Conservation (phyloP, 306 rosid genomes). For the Bauhinia variegata region DNA sequence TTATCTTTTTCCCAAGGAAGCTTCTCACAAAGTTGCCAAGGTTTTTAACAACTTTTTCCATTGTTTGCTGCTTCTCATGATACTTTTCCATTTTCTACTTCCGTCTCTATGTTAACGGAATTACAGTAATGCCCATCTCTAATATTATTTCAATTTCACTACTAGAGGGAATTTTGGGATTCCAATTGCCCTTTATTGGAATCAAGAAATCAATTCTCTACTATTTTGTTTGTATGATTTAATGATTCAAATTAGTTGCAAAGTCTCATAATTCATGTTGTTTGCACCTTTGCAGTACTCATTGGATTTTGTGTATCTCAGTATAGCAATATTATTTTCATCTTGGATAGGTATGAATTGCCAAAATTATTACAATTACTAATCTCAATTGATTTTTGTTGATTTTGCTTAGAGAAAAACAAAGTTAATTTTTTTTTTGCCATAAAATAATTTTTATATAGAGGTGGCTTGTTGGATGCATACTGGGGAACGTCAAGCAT, state of each 20-base stretch:
- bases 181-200: neutral
- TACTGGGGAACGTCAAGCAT: conserved; percentile 91
- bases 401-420: neutral
- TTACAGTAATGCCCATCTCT: conserved; percentile 2
- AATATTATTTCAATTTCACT: neutral
- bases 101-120: neutral
- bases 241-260: neutral
- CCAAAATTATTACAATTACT: neutral
- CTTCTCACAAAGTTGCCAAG: conserved; percentile 93
- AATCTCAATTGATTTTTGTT: neutral
- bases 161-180: conserved; percentile 4
- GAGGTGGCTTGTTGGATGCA: conserved; percentile 99
- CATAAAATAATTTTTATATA: conserved; percentile 18
- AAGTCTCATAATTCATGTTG: neutral
- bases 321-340: conserved; percentile 81
- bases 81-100: neutral
- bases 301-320: conserved; percentile 87
- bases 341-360: conserved; percentile 82
- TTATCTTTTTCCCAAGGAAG: conserved; percentile 84
- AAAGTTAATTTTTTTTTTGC: too few relatives aligned
- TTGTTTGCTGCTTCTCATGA: conserved; percentile 13
- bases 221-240: neutral
- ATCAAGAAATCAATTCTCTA: neutral
- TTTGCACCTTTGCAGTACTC: conserved; percentile 73
- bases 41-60: conserved; percentile 31